Evolutionary conservation across 2,329 filamentous ascomycete species (phyloP).

Genomic region (Alternaria angustiovoidea): DNA sequence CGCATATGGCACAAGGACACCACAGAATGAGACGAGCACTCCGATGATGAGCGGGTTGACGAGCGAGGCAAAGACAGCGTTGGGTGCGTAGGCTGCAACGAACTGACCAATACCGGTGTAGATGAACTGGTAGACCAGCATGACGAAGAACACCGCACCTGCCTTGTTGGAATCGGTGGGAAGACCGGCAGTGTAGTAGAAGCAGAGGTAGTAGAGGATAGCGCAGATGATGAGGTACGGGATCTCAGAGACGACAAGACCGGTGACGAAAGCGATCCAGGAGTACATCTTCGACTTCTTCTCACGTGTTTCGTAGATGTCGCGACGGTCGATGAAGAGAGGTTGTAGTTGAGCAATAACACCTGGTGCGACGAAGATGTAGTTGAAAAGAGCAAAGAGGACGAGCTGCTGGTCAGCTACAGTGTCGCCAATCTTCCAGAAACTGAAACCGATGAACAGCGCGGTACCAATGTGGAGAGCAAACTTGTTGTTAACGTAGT

Average conservation of each 20-base stretch:
- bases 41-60: constrained; percentile 36
- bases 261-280: constrained; percentile 74
- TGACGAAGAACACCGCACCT: constrained; percentile 56
- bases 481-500: constrained; percentile 40
- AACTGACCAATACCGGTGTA: constrained; percentile 65
- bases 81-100: constrained; percentile 56
- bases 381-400: constrained; percentile 60
- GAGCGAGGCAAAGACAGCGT: constrained; percentile 64
- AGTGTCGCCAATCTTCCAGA: constrained; percentile 36
- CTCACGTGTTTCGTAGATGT: constrained; percentile 67
- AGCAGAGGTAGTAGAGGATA: constrained; percentile 68
- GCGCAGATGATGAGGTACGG: constrained; percentile 70
- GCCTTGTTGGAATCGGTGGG: constrained; percentile 58
- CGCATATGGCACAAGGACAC: constrained; percentile 70
- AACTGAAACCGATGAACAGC: constrained; percentile 40
- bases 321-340: constrained; percentile 54
- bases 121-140: constrained; percentile 73
- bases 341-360: constrained; percentile 53
- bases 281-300: constrained; percentile 74
- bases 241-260: constrained; percentile 74
- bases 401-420: constrained; percentile 52
- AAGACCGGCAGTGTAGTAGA: constrained; percentile 66
- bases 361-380: constrained; percentile 53
- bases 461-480: constrained; percentile 32
- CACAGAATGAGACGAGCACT: constrained; percentile 37